Base-by-base conservation (phyloP, 2,329 filamentous ascomycete species). In the Penicillium sp. region DNA sequence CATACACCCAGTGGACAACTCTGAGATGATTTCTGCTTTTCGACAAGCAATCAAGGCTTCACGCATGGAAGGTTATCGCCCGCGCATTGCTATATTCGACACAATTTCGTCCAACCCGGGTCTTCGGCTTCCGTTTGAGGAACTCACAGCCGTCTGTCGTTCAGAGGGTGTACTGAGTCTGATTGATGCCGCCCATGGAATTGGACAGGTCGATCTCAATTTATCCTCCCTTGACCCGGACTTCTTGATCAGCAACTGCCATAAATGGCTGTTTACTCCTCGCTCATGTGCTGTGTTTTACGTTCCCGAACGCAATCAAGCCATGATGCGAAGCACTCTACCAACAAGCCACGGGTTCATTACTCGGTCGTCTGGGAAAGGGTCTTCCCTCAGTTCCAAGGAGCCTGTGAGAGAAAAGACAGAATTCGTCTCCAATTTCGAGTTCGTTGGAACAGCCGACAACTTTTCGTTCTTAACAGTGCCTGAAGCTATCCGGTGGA, bases 241-340 rank as follows among this genome's bases (percentile, higher is more conserved):
- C 71, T 95, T 93, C 75, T 89, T 93, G 69, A 81, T 91, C 9
- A 86, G 80, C 53, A 95, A 95, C 70, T 88, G 84, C 61, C 89
- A 93, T 77, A 94, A 93, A 76, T 96, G 91, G 91, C 82, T 95
- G 4, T 85, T 84, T 65, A 82, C 84, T 0, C 90, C 91, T 0
- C 84, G 90, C 19, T 86, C 85, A 4, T 91, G 88, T 69, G 90
- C 90, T 5, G 77, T 91, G 3, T 82, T 96, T 59, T 88, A 93
- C 71, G 88, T 91, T 0, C 88, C 91, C 0, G 50, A 78, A 37
- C 81, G 87, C 10, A 90, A 93, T 69, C 91, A 95, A 70, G 72
- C 75, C 36, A 70, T 92, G 38, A 84, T 96, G 38, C 80, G 84
- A 12, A 85, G 84, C 5, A 85, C 88, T 0, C 71, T 94, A 37